Conservation (phyloP, 495 filamentous ascomycete species). For the Aspergillus sclerotiicarbonarius region DNA sequence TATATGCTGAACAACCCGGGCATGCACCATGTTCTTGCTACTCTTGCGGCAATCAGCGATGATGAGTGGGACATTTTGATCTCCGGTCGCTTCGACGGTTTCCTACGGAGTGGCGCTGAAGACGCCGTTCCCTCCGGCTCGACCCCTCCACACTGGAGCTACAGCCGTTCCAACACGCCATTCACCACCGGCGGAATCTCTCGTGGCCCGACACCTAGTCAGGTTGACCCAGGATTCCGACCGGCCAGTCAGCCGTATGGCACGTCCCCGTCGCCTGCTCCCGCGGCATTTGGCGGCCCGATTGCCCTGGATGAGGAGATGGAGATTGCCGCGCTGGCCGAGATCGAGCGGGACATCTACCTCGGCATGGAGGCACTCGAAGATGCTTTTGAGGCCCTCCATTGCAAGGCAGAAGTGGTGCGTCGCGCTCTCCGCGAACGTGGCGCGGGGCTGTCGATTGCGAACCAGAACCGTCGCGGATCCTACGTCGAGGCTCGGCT, state of each 20-base stretch:
- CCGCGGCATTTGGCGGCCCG: slow-evolving; percentile 55
- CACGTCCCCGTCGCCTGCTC: slow-evolving; percentile 31
- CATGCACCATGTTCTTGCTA: slow-evolving; percentile 82
- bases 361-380: slow-evolving; percentile 91
- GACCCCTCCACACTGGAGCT: slow-evolving; percentile 27
- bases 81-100: slow-evolving; percentile 95
- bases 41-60: slow-evolving; percentile 79
- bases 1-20: slow-evolving; percentile 82
- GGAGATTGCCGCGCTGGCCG: slow-evolving; percentile 83
- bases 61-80: slow-evolving; percentile 96
- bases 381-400: slow-evolving; percentile 91
- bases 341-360: slow-evolving; percentile 92
- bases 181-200: slow-evolving; percentile 42
- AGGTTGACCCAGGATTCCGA: slow-evolving; percentile 37
- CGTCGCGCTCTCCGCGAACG: slow-evolving; percentile 76
- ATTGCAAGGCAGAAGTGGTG: slow-evolving; percentile 78
- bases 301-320: slow-evolving; percentile 92
- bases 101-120: slow-evolving; percentile 92
- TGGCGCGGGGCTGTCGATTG: slow-evolving; percentile 73
- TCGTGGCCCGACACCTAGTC: slow-evolving; percentile 38
- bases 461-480: slow-evolving; percentile 68
- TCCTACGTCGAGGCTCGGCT: slow-evolving; percentile 50
- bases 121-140: slow-evolving; percentile 38
- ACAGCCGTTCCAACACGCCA: slow-evolving; percentile 44
- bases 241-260: slow-evolving; percentile 40